phyloP scores from a whole-genome alignment of 306 rosid species.

The Malus orientalis region DNA sequence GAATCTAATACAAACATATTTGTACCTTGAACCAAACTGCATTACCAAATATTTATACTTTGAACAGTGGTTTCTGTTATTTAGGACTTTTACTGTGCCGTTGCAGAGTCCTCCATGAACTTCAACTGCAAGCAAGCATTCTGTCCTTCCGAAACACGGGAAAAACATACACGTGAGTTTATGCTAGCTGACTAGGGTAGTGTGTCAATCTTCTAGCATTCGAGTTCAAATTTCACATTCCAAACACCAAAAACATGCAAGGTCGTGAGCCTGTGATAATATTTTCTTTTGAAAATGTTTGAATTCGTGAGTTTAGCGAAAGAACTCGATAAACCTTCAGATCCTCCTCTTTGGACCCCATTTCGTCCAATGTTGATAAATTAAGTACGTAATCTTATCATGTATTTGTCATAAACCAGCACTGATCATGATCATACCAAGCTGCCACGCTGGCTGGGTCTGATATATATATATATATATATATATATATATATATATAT shows the following conservation, averaged over 20 bases:
- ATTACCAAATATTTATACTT: constrained; percentile 3
- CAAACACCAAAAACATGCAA: too few relatives aligned
- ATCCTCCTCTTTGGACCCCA: neutral
- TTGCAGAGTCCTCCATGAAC: constrained; percentile 16
- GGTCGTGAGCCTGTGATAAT: too few relatives aligned
- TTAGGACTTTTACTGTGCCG: neutral
- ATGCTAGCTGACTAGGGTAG: too few relatives aligned
- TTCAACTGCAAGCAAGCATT: constrained; percentile 9
- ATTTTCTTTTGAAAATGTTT: too few relatives aligned
- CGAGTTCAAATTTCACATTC: too few relatives aligned
- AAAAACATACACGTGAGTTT: too few relatives aligned
- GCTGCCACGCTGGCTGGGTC: neutral
- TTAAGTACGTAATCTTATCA: constrained; percentile 7
- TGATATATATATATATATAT: too few relatives aligned
- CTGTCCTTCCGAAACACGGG: neutral
- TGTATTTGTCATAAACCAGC: constrained; percentile 24
- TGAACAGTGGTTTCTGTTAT: constrained; percentile 9
- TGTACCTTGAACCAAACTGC: too few relatives aligned
- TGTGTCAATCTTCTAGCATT: too few relatives aligned
- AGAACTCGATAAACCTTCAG: neutral
- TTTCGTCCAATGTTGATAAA: neutral
- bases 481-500: too few relatives aligned
- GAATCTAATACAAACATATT: constrained; percentile 32
- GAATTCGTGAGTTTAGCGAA: neutral
- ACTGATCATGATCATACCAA: neutral